These are phyloP conservation scores for Tolypocladium inflatum DNA, from an alignment of 2,329 filamentous ascomycete species.

Conservation along the genomic window DNA sequence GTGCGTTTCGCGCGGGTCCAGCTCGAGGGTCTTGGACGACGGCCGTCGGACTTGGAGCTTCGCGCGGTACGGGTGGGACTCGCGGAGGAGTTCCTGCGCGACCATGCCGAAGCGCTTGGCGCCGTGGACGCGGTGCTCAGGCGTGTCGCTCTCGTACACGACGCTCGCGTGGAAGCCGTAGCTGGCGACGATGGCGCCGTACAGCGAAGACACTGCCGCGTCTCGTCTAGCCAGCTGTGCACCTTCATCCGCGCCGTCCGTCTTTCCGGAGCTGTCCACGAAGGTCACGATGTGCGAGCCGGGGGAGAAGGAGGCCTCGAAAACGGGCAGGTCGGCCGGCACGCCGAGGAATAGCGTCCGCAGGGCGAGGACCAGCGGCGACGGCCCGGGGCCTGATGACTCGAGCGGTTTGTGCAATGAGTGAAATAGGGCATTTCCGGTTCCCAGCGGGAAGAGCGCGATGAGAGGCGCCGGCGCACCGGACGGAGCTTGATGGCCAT, in stretches of 20 bases:
- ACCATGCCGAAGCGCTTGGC: conserved; percentile 76
- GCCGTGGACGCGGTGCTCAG: conserved; percentile 69
- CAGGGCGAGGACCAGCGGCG: conserved; percentile 38
- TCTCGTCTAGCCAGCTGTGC: conserved; percentile 16
- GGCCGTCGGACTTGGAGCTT: conserved; percentile 24
- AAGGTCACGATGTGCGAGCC: conserved; percentile 41
- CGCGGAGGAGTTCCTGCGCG: conserved; percentile 60
- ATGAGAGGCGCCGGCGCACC: conserved; percentile 29
- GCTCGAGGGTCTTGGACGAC: conserved; percentile 5
- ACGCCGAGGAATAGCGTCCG: conserved; percentile 51
- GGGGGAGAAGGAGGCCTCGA: conserved; percentile 50
- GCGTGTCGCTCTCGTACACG: conserved; percentile 84
- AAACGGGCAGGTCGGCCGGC: conserved; percentile 48
- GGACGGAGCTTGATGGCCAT: conserved; percentile 31
- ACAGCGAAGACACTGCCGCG: conserved; percentile 31
- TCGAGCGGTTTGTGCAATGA: conserved; percentile 47
- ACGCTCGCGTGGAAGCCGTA: conserved; percentile 86
- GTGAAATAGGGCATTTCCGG: conserved; percentile 56
- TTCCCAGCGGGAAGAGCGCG: conserved; percentile 51
- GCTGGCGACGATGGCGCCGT: conserved; percentile 77
- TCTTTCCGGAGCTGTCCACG: conserved; percentile 2
- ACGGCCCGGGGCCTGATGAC: conserved; percentile 29
- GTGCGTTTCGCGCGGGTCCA: conserved; percentile 39
- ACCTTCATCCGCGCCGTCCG: background rate
- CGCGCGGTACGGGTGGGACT: conserved; percentile 41